phyloP scores from a whole-genome alignment of 208 protist species.

The Angomonas ambiguus region DNA sequence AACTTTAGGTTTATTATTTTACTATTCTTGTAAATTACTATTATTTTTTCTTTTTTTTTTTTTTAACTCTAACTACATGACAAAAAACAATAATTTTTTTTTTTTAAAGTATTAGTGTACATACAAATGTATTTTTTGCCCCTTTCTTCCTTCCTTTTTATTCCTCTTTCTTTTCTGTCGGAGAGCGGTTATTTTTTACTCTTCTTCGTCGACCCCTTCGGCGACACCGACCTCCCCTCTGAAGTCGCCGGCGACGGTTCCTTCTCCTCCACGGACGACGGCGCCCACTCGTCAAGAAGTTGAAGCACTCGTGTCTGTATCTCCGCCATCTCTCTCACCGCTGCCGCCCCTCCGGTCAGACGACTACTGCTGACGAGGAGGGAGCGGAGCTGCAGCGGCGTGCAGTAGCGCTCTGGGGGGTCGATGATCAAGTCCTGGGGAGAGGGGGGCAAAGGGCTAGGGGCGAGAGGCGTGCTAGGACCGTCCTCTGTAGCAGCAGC shows the following conservation, averaged over 20 bases:
- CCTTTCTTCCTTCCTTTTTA: too few relatives aligned
- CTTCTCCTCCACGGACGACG: not conserved
- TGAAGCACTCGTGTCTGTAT: slow-evolving; percentile 39
- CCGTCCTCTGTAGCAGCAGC: not conserved
- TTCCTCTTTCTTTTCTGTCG: too few relatives aligned
- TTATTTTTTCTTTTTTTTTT: slow-evolving; percentile 10
- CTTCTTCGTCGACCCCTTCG: slow-evolving; percentile 7
- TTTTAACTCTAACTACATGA: not conserved
- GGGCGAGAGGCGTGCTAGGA: too few relatives aligned
- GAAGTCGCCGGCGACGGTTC: not conserved
- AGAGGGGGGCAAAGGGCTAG: too few relatives aligned
- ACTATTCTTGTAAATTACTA: too few relatives aligned
- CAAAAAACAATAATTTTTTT: not conserved
- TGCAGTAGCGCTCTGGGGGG: slow-evolving; percentile 71
- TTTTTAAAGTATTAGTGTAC: not conserved
- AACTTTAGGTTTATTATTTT: too few relatives aligned
- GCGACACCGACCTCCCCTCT: not conserved
- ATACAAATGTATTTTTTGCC: not conserved
- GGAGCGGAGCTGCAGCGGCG: slow-evolving; percentile 45
- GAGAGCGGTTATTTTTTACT: not conserved
- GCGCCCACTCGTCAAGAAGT: slow-evolving; percentile 26
- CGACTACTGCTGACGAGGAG: slow-evolving; percentile 38
- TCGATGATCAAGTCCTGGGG: slow-evolving; percentile 17
- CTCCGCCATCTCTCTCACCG: slow-evolving; percentile 34
- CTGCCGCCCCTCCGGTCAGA: slow-evolving; percentile 11